A percentile compares a stretch with the other conserved stretches of the same genome.
These are phyloP conservation scores for Rhynchosporium secalis DNA, from an alignment of 2,329 filamentous ascomycete genomes.

Conservation along the genomic window DNA sequence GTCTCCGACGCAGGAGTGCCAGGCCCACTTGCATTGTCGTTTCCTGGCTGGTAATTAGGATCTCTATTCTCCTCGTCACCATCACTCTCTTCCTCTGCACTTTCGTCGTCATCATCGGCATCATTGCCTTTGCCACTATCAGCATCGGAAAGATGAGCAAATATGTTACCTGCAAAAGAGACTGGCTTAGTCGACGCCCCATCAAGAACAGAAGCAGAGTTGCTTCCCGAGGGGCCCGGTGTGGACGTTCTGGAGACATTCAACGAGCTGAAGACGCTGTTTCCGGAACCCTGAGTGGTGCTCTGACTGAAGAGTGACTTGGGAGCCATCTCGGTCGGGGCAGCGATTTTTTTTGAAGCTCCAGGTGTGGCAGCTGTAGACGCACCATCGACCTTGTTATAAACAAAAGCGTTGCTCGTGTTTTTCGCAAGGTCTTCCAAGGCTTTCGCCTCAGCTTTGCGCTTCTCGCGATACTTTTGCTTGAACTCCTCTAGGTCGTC, in stretches of 20 bases:
- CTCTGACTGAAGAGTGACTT: constrained; percentile 37
- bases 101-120: constrained; percentile 45
- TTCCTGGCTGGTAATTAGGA: constrained; percentile 29
- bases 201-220: constrained; percentile 35
- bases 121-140: constrained; percentile 51
- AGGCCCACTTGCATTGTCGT: constrained; percentile 26
- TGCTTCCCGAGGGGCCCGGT: constrained; percentile 29
- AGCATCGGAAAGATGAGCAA: constrained; percentile 58
- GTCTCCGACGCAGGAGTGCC: constrained; percentile 33
- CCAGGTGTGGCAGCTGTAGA: not conserved
- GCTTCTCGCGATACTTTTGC: constrained; percentile 26
- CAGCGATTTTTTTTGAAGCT: not conserved
- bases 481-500: constrained; percentile 34
- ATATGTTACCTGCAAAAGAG: constrained; percentile 51
- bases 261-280: constrained; percentile 29
- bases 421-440: constrained; percentile 29
- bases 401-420: constrained; percentile 7
- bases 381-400: not conserved
- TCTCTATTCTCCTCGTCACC: constrained; percentile 38
- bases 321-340: not conserved
- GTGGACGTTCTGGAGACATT: constrained; percentile 35
- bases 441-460: constrained; percentile 25
- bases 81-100: constrained; percentile 24
- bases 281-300: constrained; percentile 40
- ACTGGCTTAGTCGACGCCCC: constrained; percentile 28